These are phyloP conservation scores for Populus pruinosa DNA, from an alignment of 345 rosid species.

Conservation along the genomic window DNA sequence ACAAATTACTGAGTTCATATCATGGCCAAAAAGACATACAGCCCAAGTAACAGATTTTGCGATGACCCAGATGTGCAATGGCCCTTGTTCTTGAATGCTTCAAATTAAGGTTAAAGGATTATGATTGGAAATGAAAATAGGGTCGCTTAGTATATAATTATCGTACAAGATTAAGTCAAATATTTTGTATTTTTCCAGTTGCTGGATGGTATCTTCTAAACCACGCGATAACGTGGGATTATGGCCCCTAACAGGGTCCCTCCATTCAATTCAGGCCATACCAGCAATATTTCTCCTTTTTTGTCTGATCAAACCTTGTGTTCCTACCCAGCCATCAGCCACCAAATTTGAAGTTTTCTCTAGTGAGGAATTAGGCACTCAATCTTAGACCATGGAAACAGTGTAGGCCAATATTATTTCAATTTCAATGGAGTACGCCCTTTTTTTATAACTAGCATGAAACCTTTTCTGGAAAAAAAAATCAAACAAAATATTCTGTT, in stretches of 20 bases:
- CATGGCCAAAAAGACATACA: not conserved
- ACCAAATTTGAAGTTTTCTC: not conserved
- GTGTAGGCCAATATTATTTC: not conserved
- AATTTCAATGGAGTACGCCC: not conserved
- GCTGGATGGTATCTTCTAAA: slow-evolving; percentile 8
- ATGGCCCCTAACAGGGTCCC: slow-evolving; percentile 11
- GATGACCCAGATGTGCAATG: not conserved
- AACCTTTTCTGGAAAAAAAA: not conserved
- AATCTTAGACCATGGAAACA: slow-evolving; percentile 10
- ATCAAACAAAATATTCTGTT: not conserved
- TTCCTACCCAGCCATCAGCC: not conserved
- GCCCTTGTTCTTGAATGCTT: not conserved
- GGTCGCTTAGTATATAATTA: slow-evolving; percentile 16
- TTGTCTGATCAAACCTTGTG: not conserved
- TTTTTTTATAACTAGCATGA: not conserved
- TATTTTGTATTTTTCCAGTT: not conserved
- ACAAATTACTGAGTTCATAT: not conserved
- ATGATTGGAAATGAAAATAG: slow-evolving; percentile 14
- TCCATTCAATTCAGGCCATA: not conserved
- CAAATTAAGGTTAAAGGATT: not conserved
- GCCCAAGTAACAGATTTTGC: not conserved
- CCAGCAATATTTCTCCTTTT: not conserved
- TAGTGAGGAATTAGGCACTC: not conserved
- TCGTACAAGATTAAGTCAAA: not conserved
- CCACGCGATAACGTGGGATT: slow-evolving; percentile 11